These are phyloP conservation scores for Termitomyces heimii DNA, from an alignment of 768 basidiomycete genomes.

Conservation along the genomic window DNA sequence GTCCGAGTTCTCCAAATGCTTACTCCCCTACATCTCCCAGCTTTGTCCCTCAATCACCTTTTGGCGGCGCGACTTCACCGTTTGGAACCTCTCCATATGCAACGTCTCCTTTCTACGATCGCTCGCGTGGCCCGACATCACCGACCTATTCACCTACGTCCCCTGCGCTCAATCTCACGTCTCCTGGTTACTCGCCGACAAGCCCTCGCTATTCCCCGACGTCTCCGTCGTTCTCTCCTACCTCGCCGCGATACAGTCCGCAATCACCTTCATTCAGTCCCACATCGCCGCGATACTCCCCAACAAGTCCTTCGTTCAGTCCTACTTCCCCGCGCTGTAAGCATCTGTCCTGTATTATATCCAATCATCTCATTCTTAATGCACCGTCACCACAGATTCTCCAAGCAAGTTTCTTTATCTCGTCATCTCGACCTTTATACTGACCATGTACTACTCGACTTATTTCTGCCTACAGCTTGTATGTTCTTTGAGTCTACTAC, in stretches of 20 bases:
- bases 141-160: constrained; percentile 89
- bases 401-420: constrained; percentile 53
- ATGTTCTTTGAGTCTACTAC: constrained; percentile 19
- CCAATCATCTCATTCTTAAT: constrained; percentile 14
- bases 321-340: constrained; percentile 89
- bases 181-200: constrained; percentile 80
- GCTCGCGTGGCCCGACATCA: constrained; percentile 56
- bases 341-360: constrained; percentile 20
- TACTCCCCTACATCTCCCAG: constrained; percentile 86
- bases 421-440: constrained; percentile 9
- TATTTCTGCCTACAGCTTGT: constrained; percentile 47
- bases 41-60: constrained; percentile 82
- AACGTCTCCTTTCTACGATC: constrained; percentile 79
- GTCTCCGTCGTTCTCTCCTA: constrained; percentile 80
- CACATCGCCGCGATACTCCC: constrained; percentile 85
- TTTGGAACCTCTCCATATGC: constrained; percentile 78
- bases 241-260: constrained; percentile 80
- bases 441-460: constrained; percentile 14
- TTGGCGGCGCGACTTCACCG: constrained; percentile 75
- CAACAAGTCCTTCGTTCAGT: constrained; percentile 87
- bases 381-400: constrained; percentile 47
- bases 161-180: constrained; percentile 75
- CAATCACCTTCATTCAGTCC: constrained; percentile 90
- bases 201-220: constrained; percentile 85
- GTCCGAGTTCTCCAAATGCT: constrained; percentile 85